phyloP scores from a whole-genome alignment of 2,329 filamentous ascomycete genomes.

The Aspergillus fumigatus region DNA sequence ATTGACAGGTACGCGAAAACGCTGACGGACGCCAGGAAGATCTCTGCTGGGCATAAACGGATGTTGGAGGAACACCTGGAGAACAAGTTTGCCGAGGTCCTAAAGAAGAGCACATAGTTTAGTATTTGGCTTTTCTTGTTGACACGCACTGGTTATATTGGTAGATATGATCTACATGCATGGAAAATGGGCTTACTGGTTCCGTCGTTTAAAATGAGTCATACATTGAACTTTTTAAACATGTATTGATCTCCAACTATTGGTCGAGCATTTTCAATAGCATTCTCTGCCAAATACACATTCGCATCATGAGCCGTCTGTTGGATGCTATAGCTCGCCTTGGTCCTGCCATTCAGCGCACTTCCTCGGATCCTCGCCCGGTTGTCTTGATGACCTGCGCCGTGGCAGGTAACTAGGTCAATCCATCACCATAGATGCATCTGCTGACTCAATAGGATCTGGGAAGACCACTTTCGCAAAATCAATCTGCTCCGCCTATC shows the following conservation, averaged over 20 bases:
- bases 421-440: neutral
- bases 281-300: neutral
- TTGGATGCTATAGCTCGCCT: neutral
- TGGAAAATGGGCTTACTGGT: neutral
- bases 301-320: neutral
- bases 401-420: neutral
- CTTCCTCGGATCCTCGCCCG: neutral
- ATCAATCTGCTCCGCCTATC: neutral
- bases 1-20: conserved; percentile 47
- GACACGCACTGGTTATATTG: neutral
- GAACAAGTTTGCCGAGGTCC: conserved; percentile 17
- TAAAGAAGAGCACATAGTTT: neutral
- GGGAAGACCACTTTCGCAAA: neutral
- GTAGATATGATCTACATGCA: neutral
- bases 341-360: neutral
- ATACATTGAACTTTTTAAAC: neutral
- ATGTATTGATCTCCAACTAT: neutral
- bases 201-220: neutral
- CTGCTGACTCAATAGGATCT: neutral
- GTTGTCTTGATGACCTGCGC: neutral
- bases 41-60: conserved; percentile 37
- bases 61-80: conserved; percentile 26
- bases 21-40: conserved; percentile 43
- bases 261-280: neutral
- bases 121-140: conserved; percentile 8